Conservation (phyloP, 176 grass and related monocot genomes). For the Chrysopogon serrulatus region DNA sequence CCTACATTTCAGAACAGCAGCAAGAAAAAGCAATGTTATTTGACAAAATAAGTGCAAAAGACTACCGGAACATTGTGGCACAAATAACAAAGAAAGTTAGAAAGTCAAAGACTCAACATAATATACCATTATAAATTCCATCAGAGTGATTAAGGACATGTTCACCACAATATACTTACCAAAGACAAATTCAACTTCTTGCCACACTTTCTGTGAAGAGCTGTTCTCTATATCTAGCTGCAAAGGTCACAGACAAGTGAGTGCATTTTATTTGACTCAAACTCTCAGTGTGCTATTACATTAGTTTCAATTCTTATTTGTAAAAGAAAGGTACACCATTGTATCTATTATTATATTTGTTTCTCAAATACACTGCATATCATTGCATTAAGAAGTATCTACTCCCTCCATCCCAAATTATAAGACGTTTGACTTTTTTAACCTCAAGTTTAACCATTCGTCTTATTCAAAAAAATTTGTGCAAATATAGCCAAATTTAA, state of each 20-base stretch:
- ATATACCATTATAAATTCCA: constrained; percentile 6
- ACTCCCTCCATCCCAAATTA: no score
- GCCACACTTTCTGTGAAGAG: constrained; percentile 84
- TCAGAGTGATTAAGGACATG: constrained; percentile 5
- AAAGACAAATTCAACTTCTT: constrained; percentile 90
- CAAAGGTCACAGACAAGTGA: constrained; percentile 30
- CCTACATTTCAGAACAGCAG: background rate
- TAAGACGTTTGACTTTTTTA: no score
- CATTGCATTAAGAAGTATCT: background rate
- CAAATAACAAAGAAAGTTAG: background rate
- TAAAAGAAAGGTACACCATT: constrained; percentile 5
- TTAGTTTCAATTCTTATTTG: constrained; percentile 18
- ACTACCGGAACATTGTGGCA: background rate
- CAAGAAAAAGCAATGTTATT: background rate
- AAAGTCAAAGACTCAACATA: constrained; percentile 14
- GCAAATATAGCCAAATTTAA: no score
- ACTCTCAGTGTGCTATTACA: background rate
- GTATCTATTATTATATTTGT: background rate
- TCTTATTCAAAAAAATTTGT: no score
- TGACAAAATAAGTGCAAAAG: background rate
- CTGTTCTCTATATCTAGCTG: constrained; percentile 98
- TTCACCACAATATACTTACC: constrained; percentile 49
- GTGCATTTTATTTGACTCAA: background rate
- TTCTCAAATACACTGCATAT: background rate
- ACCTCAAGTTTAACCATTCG: no score